Conservation (phyloP, 225 moss, liverwort and hornwort species). For the Marchantia paleacea region DNA sequence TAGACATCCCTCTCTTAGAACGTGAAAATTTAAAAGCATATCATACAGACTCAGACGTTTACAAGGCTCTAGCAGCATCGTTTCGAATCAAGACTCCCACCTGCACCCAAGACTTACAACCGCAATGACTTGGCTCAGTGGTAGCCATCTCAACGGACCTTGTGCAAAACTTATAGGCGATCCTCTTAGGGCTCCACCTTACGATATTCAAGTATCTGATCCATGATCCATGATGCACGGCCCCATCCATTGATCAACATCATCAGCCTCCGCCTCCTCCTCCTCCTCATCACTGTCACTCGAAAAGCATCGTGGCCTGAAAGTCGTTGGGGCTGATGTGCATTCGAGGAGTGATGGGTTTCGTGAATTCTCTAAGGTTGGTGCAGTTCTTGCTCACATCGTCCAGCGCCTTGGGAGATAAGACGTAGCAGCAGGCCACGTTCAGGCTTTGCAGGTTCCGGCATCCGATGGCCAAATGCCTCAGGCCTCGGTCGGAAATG, state of each 20-base stretch:
- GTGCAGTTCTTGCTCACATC: slow-evolving; percentile 26
- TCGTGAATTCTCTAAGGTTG: slow-evolving; percentile 35
- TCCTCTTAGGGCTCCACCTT: background rate
- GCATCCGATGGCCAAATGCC: slow-evolving; percentile 35
- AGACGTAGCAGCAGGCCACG: slow-evolving; percentile 40
- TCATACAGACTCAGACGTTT: background rate
- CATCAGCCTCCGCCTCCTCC: no score
- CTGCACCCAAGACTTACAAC: background rate
- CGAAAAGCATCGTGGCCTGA: slow-evolving; percentile 20
- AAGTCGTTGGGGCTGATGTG: slow-evolving; percentile 16
- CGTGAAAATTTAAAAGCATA: background rate
- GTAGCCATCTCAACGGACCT: background rate
- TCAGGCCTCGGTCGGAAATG: slow-evolving; percentile 37
- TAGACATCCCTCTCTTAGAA: background rate
- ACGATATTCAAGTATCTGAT: background rate
- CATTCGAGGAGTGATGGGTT: slow-evolving; percentile 51
- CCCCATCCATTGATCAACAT: no score
- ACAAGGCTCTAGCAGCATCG: background rate
- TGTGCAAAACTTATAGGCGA: background rate
- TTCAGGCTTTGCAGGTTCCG: slow-evolving; percentile 33
- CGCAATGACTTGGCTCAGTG: background rate
- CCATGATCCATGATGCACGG: no score
- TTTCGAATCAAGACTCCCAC: background rate
- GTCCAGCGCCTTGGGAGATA: slow-evolving; percentile 36
- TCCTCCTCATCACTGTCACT: background rate